Percentiles rank a stretch among this genome's conserved stretches.
phyloP scores from a whole-genome alignment of 2,329 filamentous ascomycete genomes.

The Botrytis deweyae region DNA sequence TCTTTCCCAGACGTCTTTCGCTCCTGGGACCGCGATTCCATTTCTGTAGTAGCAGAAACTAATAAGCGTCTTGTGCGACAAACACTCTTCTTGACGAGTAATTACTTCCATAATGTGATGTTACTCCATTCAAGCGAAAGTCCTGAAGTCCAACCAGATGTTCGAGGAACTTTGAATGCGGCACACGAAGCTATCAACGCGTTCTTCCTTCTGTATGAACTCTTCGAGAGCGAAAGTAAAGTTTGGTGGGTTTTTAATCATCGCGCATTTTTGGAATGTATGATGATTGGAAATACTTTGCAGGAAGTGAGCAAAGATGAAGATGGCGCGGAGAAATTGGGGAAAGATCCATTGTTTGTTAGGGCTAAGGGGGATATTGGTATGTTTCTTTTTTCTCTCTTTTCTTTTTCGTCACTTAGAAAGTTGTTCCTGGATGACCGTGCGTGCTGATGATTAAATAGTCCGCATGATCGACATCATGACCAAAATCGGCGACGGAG shows the following conservation, averaged over 20 bases:
- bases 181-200: constrained; percentile 72
- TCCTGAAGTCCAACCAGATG: constrained; percentile 59
- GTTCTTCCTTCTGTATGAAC: constrained; percentile 70
- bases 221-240: constrained; percentile 69
- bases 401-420: not conserved
- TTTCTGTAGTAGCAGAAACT: constrained; percentile 53
- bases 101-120: constrained; percentile 83
- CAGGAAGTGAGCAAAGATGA: constrained; percentile 51
- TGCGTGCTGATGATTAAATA: constrained; percentile 34
- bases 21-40: constrained; percentile 61
- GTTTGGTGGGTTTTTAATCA: constrained; percentile 89
- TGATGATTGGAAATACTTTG: constrained; percentile 64
- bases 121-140: constrained; percentile 72
- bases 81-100: constrained; percentile 75
- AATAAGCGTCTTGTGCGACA: constrained; percentile 70
- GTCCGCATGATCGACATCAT: constrained; percentile 64
- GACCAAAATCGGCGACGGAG: constrained; percentile 55
- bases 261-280: constrained; percentile 72
- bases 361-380: constrained; percentile 60
- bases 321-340: constrained; percentile 47
- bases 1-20: constrained; percentile 71
- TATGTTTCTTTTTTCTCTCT: constrained; percentile 42
- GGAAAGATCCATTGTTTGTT: constrained; percentile 57
- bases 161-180: constrained; percentile 69
- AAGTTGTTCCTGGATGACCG: not conserved